These are phyloP conservation scores for Diaporthe aspalathi DNA, from an alignment of 2,329 filamentous ascomycete genomes.

Conservation along the genomic window DNA sequence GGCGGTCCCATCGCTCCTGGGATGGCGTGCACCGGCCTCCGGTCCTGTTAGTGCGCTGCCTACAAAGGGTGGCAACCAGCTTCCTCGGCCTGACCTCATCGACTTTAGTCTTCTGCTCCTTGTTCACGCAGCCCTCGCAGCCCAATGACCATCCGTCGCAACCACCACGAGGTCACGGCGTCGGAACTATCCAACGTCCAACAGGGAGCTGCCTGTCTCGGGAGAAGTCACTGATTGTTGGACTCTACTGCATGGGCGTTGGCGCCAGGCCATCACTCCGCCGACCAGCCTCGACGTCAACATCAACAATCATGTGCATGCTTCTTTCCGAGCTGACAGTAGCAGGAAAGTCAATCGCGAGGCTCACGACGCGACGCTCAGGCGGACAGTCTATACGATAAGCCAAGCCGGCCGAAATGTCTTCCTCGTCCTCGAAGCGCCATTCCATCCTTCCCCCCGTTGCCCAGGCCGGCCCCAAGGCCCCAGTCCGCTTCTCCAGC, in stretches of 20 bases:
- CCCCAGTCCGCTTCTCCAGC: constrained; percentile 71
- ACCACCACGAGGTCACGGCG: not conserved
- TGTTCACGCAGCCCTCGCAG: not conserved
- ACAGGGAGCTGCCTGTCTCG: constrained; percentile 12
- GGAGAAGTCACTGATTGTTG: not conserved
- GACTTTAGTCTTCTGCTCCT: constrained; percentile 3
- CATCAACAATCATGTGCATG: constrained; percentile 6
- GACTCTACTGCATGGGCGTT: not conserved
- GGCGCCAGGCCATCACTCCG: constrained; percentile 19
- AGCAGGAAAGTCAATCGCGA: not conserved
- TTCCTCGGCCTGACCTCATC: constrained; percentile 29
- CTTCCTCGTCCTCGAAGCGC: constrained; percentile 59
- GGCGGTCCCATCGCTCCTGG: not conserved
- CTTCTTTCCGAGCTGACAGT: not conserved
- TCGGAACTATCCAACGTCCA: not conserved
- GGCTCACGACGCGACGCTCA: not conserved
- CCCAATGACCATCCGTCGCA: not conserved
- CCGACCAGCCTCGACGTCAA: constrained; percentile 17
- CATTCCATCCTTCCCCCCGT: constrained; percentile 67
- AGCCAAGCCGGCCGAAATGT: constrained; percentile 48
- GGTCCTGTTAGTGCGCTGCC: constrained; percentile 13
- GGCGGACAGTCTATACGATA: not conserved
- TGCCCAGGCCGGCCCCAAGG: constrained; percentile 66
- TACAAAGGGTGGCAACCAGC: constrained; percentile 32
- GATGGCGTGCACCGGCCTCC: not conserved